Evolutionary conservation across 768 basidiomycete genomes (phyloP).

Genomic region (Phylloporus sp.): DNA sequence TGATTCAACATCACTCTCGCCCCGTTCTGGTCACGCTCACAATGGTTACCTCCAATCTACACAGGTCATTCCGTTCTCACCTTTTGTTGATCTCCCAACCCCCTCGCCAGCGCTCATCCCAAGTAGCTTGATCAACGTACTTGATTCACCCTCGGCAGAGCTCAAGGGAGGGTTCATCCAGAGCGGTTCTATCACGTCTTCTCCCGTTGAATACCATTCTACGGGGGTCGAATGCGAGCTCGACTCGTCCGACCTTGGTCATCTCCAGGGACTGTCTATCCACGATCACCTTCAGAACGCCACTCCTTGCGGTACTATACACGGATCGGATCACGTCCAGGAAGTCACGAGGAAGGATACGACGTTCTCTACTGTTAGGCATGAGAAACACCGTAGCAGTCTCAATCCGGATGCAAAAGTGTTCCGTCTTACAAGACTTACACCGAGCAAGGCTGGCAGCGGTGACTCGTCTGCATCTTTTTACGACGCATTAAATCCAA

Average conservation of each 20-base stretch:
- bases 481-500: constrained; percentile 60
- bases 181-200: constrained; percentile 31
- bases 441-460: constrained; percentile 10
- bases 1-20: constrained; percentile 15
- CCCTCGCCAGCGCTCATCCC: constrained; percentile 52
- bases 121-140: constrained; percentile 41
- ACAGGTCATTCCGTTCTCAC: constrained; percentile 40
- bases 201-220: constrained; percentile 37
- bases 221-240: constrained; percentile 32
- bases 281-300: constrained; percentile 25
- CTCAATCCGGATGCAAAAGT: constrained; percentile 86
- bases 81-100: constrained; percentile 43
- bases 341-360: constrained; percentile 9
- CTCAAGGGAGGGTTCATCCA: constrained; percentile 36
- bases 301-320: constrained; percentile 33
- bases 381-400: constrained; percentile 54
- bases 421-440: constrained; percentile 50
- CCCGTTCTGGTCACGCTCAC: constrained; percentile 11
- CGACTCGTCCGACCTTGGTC: constrained; percentile 46
- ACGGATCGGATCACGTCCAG: constrained; percentile 13
- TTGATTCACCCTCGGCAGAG: constrained; percentile 53
- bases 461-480: constrained; percentile 14
- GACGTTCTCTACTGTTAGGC: constrained; percentile 39
- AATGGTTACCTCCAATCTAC: constrained; percentile 13
- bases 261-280: constrained; percentile 10